Evolutionary conservation across 2,329 filamentous ascomycete genomes (phyloP).

Genomic region (Raffaelea deltoideospora): DNA sequence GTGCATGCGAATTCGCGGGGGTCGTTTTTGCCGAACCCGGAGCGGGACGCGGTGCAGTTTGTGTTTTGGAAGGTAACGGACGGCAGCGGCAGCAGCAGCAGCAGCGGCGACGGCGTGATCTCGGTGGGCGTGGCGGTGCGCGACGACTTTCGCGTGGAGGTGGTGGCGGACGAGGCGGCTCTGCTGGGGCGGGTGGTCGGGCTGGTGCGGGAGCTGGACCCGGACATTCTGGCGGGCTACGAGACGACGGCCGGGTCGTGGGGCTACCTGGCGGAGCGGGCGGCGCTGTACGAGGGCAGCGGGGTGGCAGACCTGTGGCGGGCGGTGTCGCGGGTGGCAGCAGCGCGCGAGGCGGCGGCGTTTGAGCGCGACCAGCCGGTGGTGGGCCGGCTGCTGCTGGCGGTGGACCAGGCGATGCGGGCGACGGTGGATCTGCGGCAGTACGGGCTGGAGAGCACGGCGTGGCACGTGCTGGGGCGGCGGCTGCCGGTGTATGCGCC

Average conservation of each 20-base stretch:
- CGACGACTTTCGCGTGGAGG: slow-evolving; percentile 45
- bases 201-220: slow-evolving; percentile 70
- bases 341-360: slow-evolving; percentile 4
- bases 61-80: slow-evolving; percentile 75
- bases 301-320: slow-evolving; percentile 80
- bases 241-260: slow-evolving; percentile 89
- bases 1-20: slow-evolving; percentile 80
- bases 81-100: slow-evolving; percentile 29
- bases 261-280: slow-evolving; percentile 90
- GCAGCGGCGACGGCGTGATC: slow-evolving; percentile 48
- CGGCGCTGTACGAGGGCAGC: slow-evolving; percentile 74
- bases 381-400: slow-evolving; percentile 93
- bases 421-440: slow-evolving; percentile 82
- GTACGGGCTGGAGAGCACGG: slow-evolving; percentile 93
- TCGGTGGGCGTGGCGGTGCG: slow-evolving; percentile 45
- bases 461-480: slow-evolving; percentile 75
- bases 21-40: slow-evolving; percentile 71
- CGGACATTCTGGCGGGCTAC: slow-evolving; percentile 86
- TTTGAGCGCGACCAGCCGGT: slow-evolving; percentile 56
- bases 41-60: slow-evolving; percentile 74
- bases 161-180: slow-evolving; percentile 74
- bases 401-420: slow-evolving; percentile 92
- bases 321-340: slow-evolving; percentile 65
- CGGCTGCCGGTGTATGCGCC: slow-evolving; percentile 80
- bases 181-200: slow-evolving; percentile 75